Evolutionary conservation across 179 eudicot species (phyloP).

Genomic region (Spinacia oleracea): DNA sequence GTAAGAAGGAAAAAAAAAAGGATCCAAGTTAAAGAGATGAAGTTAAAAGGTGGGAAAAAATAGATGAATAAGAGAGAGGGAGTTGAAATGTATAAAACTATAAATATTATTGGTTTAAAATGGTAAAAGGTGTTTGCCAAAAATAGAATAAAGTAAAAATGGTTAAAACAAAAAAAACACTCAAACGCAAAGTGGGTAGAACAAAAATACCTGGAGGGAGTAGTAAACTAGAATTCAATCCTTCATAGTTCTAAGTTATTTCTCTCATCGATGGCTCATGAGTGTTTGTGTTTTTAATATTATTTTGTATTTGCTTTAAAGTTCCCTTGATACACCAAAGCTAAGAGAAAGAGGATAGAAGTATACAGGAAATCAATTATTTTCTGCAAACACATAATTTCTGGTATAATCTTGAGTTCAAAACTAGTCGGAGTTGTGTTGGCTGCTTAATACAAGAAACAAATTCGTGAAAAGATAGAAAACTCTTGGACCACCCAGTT

Average conservation of each 20-base stretch:
- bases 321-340: neutral
- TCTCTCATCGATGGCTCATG: neutral
- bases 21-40: no score
- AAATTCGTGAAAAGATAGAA: neutral
- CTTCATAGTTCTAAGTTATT: neutral
- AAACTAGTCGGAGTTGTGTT: neutral
- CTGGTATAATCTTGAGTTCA: neutral
- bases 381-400: neutral
- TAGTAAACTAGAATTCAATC: neutral
- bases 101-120: no score
- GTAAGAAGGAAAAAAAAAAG: no score
- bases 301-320: neutral
- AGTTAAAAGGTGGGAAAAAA: no score
- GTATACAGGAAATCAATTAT: neutral
- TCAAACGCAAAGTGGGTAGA: neutral
- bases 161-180: neutral
- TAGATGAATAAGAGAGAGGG: no score
- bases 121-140: no score
- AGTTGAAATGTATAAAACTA: no score
- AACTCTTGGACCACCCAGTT: neutral
- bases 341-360: neutral
- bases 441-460: neutral
- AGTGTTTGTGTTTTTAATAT: neutral
- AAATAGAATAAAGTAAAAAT: no score
- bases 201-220: neutral